phyloP scores from a whole-genome alignment of 345 rosid genomes.

The Melaleuca quinquenervia region DNA sequence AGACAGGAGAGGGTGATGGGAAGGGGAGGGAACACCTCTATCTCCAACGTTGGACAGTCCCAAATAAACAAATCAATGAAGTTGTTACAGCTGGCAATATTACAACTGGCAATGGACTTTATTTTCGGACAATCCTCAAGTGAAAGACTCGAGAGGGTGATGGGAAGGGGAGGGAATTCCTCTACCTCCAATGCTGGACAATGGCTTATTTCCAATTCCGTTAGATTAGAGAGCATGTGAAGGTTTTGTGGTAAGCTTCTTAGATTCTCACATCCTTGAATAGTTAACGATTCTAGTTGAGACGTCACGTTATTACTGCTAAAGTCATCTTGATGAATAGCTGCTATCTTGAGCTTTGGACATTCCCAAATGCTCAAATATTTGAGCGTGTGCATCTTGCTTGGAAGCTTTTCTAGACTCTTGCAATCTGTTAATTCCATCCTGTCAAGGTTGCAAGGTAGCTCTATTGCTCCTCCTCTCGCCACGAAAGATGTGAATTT shows the following conservation, averaged over 20 bases:
- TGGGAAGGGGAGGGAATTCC: no score
- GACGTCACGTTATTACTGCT: fast-evolving
- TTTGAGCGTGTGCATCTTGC: not conserved
- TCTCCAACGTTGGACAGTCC: not conserved
- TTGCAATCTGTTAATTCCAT: not conserved
- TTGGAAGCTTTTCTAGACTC: not conserved
- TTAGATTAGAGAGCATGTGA: not conserved
- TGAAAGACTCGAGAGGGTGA: no score
- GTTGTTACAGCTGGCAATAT: no score
- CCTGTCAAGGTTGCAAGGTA: not conserved
- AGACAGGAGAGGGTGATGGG: not conserved
- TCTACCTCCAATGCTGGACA: no score
- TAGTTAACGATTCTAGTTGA: not conserved
- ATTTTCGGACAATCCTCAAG: no score
- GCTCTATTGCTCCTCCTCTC: not conserved
- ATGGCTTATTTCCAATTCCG: no score
- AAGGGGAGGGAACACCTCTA: not conserved
- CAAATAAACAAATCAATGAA: fast-evolving
- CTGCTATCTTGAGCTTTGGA: not conserved
- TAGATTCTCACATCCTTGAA: fast-evolving
- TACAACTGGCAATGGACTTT: no score
- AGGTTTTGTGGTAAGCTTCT: not conserved
- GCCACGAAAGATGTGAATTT: not conserved
- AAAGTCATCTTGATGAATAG: not conserved
- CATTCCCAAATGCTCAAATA: not conserved